phyloP scores from a whole-genome alignment of 2,329 filamentous ascomycete genomes.

The Colletotrichum sp. region DNA sequence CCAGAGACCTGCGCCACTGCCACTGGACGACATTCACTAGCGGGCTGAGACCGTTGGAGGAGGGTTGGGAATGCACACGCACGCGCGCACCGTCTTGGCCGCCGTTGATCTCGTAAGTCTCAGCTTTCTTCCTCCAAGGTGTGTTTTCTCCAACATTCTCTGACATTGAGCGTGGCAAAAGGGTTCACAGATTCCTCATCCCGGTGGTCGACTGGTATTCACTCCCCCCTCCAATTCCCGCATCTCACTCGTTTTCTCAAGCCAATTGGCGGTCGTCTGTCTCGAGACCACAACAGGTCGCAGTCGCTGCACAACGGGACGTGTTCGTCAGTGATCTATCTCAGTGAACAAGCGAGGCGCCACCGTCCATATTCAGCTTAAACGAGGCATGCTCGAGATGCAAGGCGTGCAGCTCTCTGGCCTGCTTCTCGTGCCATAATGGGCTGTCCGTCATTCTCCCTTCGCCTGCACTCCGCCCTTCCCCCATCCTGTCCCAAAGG shows the following conservation, averaged over 20 bases:
- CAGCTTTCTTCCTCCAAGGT: constrained; percentile 10
- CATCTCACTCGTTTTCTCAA: neutral
- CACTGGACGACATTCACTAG: neutral
- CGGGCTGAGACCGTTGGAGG: neutral
- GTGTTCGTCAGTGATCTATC: neutral
- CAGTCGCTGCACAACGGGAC: neutral
- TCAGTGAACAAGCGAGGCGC: neutral
- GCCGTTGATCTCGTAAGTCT: constrained; percentile 15
- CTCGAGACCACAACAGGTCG: neutral
- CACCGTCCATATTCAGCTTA: neutral
- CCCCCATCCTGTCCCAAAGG: constrained; percentile 3
- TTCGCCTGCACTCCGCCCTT: neutral
- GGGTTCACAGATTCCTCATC: neutral
- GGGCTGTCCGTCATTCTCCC: neutral
- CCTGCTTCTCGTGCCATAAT: neutral
- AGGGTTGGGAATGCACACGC: constrained; percentile 1
- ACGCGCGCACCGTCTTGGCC: neutral
- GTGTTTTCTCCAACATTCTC: constrained; percentile 12
- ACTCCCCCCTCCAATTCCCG: neutral
- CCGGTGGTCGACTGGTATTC: neutral
- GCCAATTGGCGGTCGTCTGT: neutral
- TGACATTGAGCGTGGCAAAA: neutral
- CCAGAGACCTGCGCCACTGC: neutral
- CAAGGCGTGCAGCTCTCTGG: neutral
- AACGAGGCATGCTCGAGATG: neutral